Evolutionary conservation across 1,139 yeast species (phyloP).

Genomic region (Kodamaea suecica): DNA sequence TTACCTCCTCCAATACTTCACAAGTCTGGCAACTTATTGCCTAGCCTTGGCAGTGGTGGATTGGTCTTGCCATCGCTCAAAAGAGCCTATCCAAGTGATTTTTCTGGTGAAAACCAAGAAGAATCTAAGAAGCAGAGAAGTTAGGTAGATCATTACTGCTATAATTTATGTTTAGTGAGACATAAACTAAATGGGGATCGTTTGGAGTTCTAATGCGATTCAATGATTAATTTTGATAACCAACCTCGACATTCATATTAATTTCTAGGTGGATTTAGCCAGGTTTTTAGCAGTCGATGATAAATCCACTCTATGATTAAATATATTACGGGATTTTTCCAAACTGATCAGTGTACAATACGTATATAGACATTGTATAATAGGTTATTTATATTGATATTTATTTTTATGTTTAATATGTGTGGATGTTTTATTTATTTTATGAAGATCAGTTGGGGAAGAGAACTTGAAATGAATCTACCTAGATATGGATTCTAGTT

Average conservation of each 20-base stretch:
- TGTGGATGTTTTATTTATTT: constrained; percentile 5
- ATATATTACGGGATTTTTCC: too few relatives aligned
- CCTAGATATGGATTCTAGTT: too few relatives aligned
- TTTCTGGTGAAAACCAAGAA: not conserved
- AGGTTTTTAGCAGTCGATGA: too few relatives aligned
- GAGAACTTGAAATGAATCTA: too few relatives aligned
- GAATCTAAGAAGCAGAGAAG: constrained; percentile 13
- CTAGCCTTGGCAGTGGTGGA: constrained; percentile 11
- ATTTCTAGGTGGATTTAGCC: too few relatives aligned
- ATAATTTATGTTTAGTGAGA: too few relatives aligned
- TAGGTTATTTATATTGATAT: constrained; percentile 6
- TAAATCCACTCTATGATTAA: too few relatives aligned
- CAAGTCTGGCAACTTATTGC: constrained; percentile 11
- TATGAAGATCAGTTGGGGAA: too few relatives aligned
- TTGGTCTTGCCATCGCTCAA: constrained; percentile 23
- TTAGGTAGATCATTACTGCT: not conserved
- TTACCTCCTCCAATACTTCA: constrained; percentile 14
- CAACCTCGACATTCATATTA: too few relatives aligned
- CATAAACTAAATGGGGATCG: too few relatives aligned
- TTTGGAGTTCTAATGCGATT: too few relatives aligned
- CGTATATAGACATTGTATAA: constrained; percentile 1
- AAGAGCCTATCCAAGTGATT: constrained; percentile 21
- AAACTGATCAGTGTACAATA: not conserved
- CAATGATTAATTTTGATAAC: too few relatives aligned
- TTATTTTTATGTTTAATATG: constrained; percentile 5